Percentiles rank a stretch among this genome's conserved stretches.
These are phyloP conservation scores for Neostapfia colusana DNA, from an alignment of 176 grass and related monocot species.

Conservation along the genomic window DNA sequence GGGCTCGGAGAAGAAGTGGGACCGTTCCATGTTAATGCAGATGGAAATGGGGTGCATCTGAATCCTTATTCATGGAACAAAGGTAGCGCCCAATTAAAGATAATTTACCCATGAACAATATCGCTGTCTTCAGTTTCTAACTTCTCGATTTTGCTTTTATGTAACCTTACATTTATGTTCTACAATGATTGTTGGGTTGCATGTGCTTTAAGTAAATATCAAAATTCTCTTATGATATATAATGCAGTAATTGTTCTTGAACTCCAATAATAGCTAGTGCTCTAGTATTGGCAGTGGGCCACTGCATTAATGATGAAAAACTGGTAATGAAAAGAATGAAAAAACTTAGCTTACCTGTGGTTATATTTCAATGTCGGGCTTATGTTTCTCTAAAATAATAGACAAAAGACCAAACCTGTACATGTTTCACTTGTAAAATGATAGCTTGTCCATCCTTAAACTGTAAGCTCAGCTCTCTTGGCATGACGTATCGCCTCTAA, in stretches of 20 bases:
- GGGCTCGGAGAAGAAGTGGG: slow-evolving; percentile 90
- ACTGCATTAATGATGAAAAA: not conserved
- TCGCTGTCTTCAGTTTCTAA: not conserved
- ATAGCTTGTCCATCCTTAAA: not conserved
- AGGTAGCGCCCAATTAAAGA: slow-evolving; percentile 47
- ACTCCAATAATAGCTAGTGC: not conserved
- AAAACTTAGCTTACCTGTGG: not conserved
- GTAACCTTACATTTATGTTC: not conserved
- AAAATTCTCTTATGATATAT: not conserved
- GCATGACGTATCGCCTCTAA: not conserved
- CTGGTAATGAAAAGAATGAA: not conserved
- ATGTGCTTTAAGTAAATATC: not conserved
- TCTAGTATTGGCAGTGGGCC: not conserved
- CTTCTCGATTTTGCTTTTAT: slow-evolving; percentile 17
- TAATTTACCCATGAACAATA: not conserved
- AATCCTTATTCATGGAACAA: slow-evolving; percentile 97
- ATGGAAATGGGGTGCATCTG: slow-evolving; percentile 73
- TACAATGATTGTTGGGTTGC: not conserved
- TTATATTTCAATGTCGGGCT: not conserved
- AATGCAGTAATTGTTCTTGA: not conserved
- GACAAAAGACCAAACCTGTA: not conserved
- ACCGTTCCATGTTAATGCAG: slow-evolving; percentile 89
- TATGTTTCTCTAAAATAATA: not conserved
- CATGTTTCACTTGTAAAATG: not conserved
- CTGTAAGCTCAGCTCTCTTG: not conserved